Evolutionary conservation across 768 basidiomycete species (phyloP).

Genomic region (Lentinula guzmanii): DNA sequence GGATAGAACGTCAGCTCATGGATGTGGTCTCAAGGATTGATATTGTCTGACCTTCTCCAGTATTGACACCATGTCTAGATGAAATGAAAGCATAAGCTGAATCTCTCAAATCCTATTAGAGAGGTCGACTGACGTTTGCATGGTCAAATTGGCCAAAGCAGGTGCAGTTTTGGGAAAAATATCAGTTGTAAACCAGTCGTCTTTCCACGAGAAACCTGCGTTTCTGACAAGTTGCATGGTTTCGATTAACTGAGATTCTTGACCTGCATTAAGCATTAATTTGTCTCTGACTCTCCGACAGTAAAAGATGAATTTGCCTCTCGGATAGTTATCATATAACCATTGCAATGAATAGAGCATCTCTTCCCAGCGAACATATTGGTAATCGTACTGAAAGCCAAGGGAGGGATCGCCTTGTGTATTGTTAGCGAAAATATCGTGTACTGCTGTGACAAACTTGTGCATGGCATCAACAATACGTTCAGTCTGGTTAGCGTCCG

Average conservation of each 20-base stretch:
- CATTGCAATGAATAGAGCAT: constrained; percentile 32
- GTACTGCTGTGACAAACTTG: constrained; percentile 24
- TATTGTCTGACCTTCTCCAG: constrained; percentile 22
- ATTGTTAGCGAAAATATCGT: constrained; percentile 29
- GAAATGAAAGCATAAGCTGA: not conserved
- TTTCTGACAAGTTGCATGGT: constrained; percentile 34
- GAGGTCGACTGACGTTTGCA: constrained; percentile 23
- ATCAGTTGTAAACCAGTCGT: constrained; percentile 30
- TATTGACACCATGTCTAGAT: constrained; percentile 35
- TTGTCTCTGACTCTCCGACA: not conserved
- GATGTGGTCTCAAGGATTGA: not conserved
- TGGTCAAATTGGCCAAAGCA: constrained; percentile 21
- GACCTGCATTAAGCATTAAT: constrained; percentile 14
- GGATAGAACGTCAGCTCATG: not conserved
- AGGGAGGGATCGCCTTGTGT: constrained; percentile 27
- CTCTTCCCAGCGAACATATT: constrained; percentile 38
- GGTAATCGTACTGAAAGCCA: constrained; percentile 37
- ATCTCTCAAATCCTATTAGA: not conserved
- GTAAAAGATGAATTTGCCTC: constrained; percentile 18
- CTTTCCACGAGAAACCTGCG: constrained; percentile 35
- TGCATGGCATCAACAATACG: constrained; percentile 34
- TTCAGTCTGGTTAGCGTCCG: constrained; percentile 27
- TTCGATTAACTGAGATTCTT: constrained; percentile 29
- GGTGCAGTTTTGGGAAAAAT: constrained; percentile 25
- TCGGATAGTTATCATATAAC: constrained; percentile 34